Evolutionary conservation across 495 filamentous ascomycete genomes (phyloP), one percentile per base, ranked within the genome.

Genomic region (Penicillium argentinense): DNA sequence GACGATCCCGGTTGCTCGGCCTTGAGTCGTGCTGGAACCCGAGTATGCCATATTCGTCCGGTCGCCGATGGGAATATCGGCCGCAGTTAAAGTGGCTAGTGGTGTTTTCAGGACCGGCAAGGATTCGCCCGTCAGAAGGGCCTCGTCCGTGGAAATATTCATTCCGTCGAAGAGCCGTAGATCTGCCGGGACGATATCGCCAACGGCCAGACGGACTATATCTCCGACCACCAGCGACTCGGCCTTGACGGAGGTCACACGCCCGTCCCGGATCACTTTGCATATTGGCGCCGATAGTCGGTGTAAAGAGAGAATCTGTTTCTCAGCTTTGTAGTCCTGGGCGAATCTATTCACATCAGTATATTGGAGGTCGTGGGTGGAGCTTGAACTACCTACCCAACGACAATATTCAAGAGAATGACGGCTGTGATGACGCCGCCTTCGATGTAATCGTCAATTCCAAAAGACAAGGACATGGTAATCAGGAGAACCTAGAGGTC

Each of bases 241-340:
- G 36, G 87, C 87, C 14, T 87, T 79, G 40, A 93, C 74, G 16
- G 79, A 79, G 19, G 74, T 62, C 9, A 77, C 73, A 32, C 78
- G 76, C 1, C 88, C 86, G 60, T 90, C 81, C 29, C 90, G 84
- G 4, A 95, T 68, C 3, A 86, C 88, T 45, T 73, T 80, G 22
- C 90, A 91, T 50, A 84, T 83, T 39, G 90, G 90, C 3, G 89
- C 87, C 1, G 86, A 89, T 6, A 95, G 74, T 22, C 83, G 81
- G 27, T 86, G 73, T 9, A 95, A 74, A 17, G 87, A 86, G 32
- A 92, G 82, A 77, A 95, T 91, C 47, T 86, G 91, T 72, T 91
- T 87, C 59, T 91, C 89, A 18, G 90, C 90, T 42, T 81, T 76
- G 59, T 86, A 92, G 59, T 95, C 89, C 60, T 95, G 89, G 37